Conservation (phyloP, 345 rosid species). For the Rubroshorea leprosula region DNA sequence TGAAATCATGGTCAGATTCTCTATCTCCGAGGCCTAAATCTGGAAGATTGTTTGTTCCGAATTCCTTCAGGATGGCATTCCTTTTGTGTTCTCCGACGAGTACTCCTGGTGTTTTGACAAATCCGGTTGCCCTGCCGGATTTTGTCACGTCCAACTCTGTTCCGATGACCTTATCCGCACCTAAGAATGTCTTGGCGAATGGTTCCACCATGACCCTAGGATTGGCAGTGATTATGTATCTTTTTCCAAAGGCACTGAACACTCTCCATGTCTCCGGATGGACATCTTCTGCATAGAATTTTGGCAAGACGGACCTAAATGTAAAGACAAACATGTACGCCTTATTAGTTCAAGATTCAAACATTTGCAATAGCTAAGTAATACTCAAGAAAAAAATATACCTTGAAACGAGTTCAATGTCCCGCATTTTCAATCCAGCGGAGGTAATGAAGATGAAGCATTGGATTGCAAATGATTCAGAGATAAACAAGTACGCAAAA, state of each 20-base stretch:
- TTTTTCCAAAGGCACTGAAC: slow-evolving; percentile 69
- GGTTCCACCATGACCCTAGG: slow-evolving; percentile 90
- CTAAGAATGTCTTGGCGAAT: slow-evolving; percentile 60
- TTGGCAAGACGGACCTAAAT: slow-evolving; percentile 63
- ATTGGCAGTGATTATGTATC: slow-evolving; percentile 67
- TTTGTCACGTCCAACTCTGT: slow-evolving; percentile 63
- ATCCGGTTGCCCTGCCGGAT: slow-evolving; percentile 82
- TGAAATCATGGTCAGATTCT: slow-evolving; percentile 68
- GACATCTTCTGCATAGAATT: slow-evolving; percentile 81
- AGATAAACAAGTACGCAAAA: slow-evolving; percentile 44
- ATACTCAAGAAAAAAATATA: no score
- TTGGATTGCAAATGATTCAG: slow-evolving; percentile 64
- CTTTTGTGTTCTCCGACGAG: slow-evolving; percentile 61
- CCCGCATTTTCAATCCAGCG: slow-evolving; percentile 56
- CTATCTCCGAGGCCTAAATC: slow-evolving; percentile 82
- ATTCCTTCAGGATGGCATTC: slow-evolving; percentile 50
- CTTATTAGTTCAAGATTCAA: no score
- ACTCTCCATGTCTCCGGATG: slow-evolving; percentile 78
- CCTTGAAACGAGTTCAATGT: slow-evolving; percentile 62
- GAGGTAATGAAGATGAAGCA: slow-evolving; percentile 60
- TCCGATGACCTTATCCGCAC: slow-evolving; percentile 80
- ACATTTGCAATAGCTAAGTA: no score
- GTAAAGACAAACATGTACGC: no score
- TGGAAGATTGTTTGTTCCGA: slow-evolving; percentile 48
- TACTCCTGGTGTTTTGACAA: slow-evolving; percentile 56